A percentile compares a stretch with the other conserved stretches of the same genome.
Conservation (phyloP, 176 grass and related monocot species). For the Aegilops tauschii region DNA sequence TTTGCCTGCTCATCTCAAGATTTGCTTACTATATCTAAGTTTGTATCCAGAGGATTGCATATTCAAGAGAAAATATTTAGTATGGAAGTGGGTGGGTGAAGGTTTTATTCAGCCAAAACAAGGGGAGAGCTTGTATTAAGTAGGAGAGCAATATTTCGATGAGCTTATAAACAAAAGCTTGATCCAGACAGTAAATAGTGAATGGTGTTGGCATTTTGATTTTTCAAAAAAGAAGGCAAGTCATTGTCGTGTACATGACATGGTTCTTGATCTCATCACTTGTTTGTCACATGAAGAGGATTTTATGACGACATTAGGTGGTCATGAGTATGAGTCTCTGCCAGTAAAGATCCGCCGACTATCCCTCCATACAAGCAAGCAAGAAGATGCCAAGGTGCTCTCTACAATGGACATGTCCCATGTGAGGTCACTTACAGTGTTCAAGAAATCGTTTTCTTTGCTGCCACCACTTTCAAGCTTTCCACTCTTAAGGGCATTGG, state of each 20-base stretch:
- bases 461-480: background rate
- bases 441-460: rapidly evolving
- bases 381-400: background rate
- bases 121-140: no score
- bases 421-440: background rate
- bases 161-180: slow-evolving; percentile 6
- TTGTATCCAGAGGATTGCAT: no score
- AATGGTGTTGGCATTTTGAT: rapidly evolving
- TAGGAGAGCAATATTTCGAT: no score
- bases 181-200: background rate
- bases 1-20: no score
- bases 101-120: no score
- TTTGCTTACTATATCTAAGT: no score
- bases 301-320: background rate
- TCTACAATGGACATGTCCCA: background rate
- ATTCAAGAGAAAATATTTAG: no score
- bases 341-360: background rate
- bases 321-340: background rate
- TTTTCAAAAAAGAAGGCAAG: no score
- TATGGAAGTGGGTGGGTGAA: no score
- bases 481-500: background rate
- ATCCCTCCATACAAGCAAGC: background rate
- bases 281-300: slow-evolving; percentile 14
- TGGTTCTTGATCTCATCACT: slow-evolving; percentile 20
- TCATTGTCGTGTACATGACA: slow-evolving; percentile 10